These are phyloP conservation scores for Cyberlindnera samutprakarnensis DNA, from an alignment of 805 yeast genomes.

Conservation along the genomic window DNA sequence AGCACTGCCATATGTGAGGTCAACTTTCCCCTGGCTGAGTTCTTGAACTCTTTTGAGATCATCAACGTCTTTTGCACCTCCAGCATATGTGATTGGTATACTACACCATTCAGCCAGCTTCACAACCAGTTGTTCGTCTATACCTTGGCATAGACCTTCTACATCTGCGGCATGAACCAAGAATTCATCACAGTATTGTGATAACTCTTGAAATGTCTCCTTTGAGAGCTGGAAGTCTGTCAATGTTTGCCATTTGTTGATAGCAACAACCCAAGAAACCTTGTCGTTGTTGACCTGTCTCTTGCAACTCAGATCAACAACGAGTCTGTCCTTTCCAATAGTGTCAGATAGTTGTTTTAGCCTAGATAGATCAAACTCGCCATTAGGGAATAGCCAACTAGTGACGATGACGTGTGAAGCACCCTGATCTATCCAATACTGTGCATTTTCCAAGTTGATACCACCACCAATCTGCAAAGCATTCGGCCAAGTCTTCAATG, in stretches of 20 bases:
- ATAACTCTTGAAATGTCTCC: conserved; percentile 45
- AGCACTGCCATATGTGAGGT: conserved; percentile 88
- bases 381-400: conserved; percentile 77
- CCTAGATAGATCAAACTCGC: conserved; percentile 42
- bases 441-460: conserved; percentile 66
- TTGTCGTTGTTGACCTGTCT: conserved; percentile 22
- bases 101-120: conserved; percentile 71
- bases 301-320: conserved; percentile 87
- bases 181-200: conserved; percentile 74
- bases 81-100: conserved; percentile 86
- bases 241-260: conserved; percentile 93
- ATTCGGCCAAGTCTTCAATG: conserved; percentile 67
- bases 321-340: conserved; percentile 64
- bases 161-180: conserved; percentile 97
- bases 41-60: conserved; percentile 63
- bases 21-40: conserved; percentile 77
- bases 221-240: conserved; percentile 54
- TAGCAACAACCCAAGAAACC: conserved; percentile 81
- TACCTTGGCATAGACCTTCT: conserved; percentile 92
- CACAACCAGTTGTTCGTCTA: conserved; percentile 70
- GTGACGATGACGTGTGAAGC: conserved; percentile 91
- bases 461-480: conserved; percentile 91
- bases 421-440: conserved; percentile 64
- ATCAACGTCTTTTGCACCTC: conserved; percentile 75
- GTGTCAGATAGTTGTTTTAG: conserved; percentile 39